phyloP scores from a whole-genome alignment of 1,139 yeast genomes.

The Magnusiomyces suaveolens region DNA sequence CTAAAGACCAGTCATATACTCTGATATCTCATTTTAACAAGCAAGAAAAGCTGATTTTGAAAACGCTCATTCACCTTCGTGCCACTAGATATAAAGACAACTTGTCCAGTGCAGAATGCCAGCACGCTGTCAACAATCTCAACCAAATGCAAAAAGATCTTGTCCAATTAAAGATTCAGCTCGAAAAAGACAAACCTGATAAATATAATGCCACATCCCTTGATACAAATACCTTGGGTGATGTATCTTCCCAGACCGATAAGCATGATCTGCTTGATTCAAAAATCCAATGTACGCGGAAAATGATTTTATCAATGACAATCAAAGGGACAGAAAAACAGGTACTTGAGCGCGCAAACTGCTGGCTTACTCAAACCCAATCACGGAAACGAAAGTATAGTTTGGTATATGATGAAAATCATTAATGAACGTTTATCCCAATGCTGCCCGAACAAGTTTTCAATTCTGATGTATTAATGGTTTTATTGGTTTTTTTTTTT shows the following conservation, averaged over 20 bases:
- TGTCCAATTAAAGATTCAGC: conserved; percentile 10
- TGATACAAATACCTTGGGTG: background rate
- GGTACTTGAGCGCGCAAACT: conserved; percentile 25
- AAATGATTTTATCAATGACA: conserved; percentile 22
- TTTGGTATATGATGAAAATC: background rate
- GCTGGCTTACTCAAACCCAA: conserved; percentile 6
- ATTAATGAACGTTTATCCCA: background rate
- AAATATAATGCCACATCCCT: too few relatives aligned
- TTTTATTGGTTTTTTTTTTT: too few relatives aligned
- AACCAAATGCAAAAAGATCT: too few relatives aligned
- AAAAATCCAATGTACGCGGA: conserved; percentile 8
- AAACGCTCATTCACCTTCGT: conserved; percentile 20
- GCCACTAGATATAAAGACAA: conserved; percentile 27
- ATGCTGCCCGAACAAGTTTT: too few relatives aligned
- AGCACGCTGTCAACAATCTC: conserved; percentile 13
- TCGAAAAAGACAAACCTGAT: conserved; percentile 10
- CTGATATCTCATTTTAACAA: too few relatives aligned
- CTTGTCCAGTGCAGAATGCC: conserved; percentile 24
- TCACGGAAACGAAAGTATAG: background rate
- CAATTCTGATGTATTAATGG: too few relatives aligned
- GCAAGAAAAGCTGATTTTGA: conserved; percentile 9
- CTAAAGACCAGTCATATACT: too few relatives aligned
- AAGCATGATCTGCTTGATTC: background rate
- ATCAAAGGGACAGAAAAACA: conserved; percentile 30
- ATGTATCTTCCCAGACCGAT: too few relatives aligned